These are phyloP conservation scores for Penicillium sp. DNA, from an alignment of 2,329 filamentous ascomycete species.

Conservation along the genomic window DNA sequence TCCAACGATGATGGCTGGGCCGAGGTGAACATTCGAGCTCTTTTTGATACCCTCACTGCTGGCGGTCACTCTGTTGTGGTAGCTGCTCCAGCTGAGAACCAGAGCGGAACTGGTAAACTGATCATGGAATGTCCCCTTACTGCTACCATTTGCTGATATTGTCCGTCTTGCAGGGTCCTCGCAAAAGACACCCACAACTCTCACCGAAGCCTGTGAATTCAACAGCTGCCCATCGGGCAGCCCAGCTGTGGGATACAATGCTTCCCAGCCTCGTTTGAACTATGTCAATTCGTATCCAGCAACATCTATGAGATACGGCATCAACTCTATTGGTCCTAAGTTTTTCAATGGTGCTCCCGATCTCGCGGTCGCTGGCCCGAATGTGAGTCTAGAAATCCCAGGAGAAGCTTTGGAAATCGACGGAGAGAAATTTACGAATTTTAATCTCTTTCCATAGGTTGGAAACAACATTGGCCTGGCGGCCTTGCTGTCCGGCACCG, in stretches of 20 bases:
- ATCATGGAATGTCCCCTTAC: neutral
- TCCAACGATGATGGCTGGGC: conserved; percentile 78
- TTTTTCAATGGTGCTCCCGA: conserved; percentile 64
- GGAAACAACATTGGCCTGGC: conserved; percentile 63
- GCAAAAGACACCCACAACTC: conserved; percentile 56
- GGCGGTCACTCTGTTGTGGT: conserved; percentile 68
- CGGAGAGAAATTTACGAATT: neutral
- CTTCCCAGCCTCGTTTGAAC: conserved; percentile 64
- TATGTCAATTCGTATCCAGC: conserved; percentile 75
- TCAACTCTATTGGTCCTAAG: conserved; percentile 61
- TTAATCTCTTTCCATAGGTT: conserved; percentile 13
- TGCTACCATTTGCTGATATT: conserved; percentile 11
- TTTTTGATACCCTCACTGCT: conserved; percentile 62
- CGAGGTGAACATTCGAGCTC: conserved; percentile 67
- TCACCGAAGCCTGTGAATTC: conserved; percentile 64
- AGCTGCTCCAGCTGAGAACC: conserved; percentile 69
- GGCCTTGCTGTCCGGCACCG: conserved; percentile 68
- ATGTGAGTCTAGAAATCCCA: conserved; percentile 48
- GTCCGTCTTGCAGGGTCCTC: conserved; percentile 55
- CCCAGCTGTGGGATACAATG: conserved; percentile 63
- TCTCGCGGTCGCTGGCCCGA: conserved; percentile 70
- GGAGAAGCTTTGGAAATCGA: neutral
- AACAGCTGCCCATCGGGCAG: conserved; percentile 65
- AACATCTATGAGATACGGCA: conserved; percentile 68
- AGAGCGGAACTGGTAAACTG: conserved; percentile 64